Conservation (phyloP, 1,139 yeast species). For the Suhomyces taliae region DNA sequence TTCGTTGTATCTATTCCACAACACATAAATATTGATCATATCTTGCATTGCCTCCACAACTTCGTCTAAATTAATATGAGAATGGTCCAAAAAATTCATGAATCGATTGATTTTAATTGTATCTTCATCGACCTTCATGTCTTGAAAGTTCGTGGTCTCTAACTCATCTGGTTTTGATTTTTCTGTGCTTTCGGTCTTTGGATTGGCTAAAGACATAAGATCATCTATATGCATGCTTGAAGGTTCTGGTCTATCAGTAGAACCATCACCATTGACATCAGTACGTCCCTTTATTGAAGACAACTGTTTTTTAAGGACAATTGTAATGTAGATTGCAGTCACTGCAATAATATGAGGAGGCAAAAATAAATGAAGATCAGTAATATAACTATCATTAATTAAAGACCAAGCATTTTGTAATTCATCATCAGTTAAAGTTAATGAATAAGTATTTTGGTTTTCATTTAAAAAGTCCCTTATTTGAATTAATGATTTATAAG, state of each 20-base stretch:
- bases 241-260: constrained; percentile 4
- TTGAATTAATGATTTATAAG: constrained; percentile 73
- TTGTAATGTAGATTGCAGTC: constrained; percentile 73
- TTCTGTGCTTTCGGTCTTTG: not conserved
- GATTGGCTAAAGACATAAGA: constrained; percentile 27
- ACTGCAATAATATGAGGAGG: constrained; percentile 93
- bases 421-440: constrained; percentile 62
- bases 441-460: constrained; percentile 28
- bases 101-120: constrained; percentile 51
- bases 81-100: constrained; percentile 66
- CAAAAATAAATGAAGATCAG: constrained; percentile 76
- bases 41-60: constrained; percentile 83
- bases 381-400: constrained; percentile 84
- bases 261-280: constrained; percentile 2
- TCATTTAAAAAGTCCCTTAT: constrained; percentile 47
- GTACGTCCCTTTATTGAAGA: constrained; percentile 19
- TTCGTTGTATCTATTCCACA: constrained; percentile 86
- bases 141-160: constrained; percentile 25
- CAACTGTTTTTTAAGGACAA: constrained; percentile 53
- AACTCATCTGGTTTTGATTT: constrained; percentile 5
- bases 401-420: constrained; percentile 86
- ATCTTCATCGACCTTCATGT: constrained; percentile 37
- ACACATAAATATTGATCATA: constrained; percentile 70
- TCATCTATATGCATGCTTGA: constrained; percentile 40
- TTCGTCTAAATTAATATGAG: constrained; percentile 74